These are phyloP conservation scores for Podospora comata DNA, from an alignment of 495 filamentous ascomycete genomes.

Conservation along the genomic window DNA sequence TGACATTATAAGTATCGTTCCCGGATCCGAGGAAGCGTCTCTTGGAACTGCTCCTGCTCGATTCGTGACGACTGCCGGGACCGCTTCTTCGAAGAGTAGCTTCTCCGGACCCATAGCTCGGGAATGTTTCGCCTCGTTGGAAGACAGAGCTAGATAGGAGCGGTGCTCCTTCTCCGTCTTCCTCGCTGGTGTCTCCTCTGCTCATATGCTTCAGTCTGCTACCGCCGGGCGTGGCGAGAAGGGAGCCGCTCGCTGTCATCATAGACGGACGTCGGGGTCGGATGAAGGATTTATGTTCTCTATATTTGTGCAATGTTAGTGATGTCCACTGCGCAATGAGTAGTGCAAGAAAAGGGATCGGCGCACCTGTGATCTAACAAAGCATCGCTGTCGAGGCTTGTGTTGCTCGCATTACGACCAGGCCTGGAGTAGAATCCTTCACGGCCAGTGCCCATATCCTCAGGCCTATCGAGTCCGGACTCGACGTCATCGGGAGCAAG, in stretches of 20 bases:
- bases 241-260: slow-evolving; percentile 37
- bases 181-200: slow-evolving; percentile 37
- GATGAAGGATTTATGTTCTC: slow-evolving; percentile 66
- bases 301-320: slow-evolving; percentile 30
- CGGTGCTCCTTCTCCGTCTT: slow-evolving; percentile 58
- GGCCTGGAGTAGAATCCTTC: slow-evolving; percentile 58
- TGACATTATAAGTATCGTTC: slow-evolving; percentile 68
- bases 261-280: slow-evolving; percentile 61
- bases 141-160: slow-evolving; percentile 46
- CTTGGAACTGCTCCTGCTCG: slow-evolving; percentile 40
- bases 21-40: slow-evolving; percentile 30
- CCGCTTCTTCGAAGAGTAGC: slow-evolving; percentile 21
- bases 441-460: slow-evolving; percentile 33
- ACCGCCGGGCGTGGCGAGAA: slow-evolving; percentile 32
- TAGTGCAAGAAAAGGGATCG: background rate
- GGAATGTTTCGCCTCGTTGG: slow-evolving; percentile 29
- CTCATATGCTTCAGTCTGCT: slow-evolving; percentile 34
- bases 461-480: slow-evolving; percentile 36
- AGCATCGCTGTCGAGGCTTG: slow-evolving; percentile 77
- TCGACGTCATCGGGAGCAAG: slow-evolving; percentile 44
- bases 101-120: slow-evolving; percentile 41
- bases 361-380: slow-evolving; percentile 75
- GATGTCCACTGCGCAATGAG: background rate
- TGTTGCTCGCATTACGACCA: slow-evolving; percentile 62
- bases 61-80: slow-evolving; percentile 38